These are phyloP conservation scores for Diutina sp. DNA, from an alignment of 1,139 yeast genomes.

Conservation along the genomic window DNA sequence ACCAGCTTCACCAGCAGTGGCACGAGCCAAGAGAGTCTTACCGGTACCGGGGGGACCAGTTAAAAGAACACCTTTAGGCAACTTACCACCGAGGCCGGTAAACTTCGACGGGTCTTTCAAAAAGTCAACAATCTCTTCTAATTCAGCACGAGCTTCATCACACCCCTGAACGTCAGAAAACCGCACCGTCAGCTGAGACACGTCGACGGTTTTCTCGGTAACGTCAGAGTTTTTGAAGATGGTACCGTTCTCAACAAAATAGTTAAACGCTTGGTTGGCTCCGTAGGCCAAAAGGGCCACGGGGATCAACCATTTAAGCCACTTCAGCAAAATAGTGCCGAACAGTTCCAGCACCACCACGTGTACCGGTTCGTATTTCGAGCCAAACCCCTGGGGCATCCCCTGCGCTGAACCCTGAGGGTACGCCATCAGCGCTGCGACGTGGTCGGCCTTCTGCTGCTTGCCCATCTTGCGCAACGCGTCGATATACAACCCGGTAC, in stretches of 20 bases:
- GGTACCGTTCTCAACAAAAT: constrained; percentile 63
- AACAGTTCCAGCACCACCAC: constrained; percentile 82
- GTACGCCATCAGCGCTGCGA: constrained; percentile 19
- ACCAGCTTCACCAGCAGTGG: constrained; percentile 99
- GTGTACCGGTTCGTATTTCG: constrained; percentile 67
- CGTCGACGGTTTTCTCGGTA: constrained; percentile 69
- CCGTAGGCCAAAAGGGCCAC: constrained; percentile 64
- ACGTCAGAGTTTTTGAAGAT: constrained; percentile 68
- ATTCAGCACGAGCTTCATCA: constrained; percentile 95
- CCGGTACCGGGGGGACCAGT: constrained; percentile 99
- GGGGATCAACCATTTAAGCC: constrained; percentile 85
- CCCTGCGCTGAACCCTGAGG: constrained; percentile 12
- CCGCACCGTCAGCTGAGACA: constrained; percentile 73
- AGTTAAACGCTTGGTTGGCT: constrained; percentile 62
- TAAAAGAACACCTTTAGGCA: constrained; percentile 91
- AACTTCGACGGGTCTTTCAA: constrained; percentile 91
- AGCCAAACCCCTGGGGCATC: constrained; percentile 29
- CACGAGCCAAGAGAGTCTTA: constrained; percentile 91
- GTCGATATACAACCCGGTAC: constrained; percentile 64
- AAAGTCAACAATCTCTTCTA: constrained; percentile 94
- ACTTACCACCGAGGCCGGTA: constrained; percentile 92
- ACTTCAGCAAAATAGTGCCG: constrained; percentile 62
- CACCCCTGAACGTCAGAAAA: constrained; percentile 95
- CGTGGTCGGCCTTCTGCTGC: constrained; percentile 59
- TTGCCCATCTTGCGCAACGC: constrained; percentile 75